phyloP scores from a whole-genome alignment of 495 filamentous ascomycete genomes.

The Darksidea phi region DNA sequence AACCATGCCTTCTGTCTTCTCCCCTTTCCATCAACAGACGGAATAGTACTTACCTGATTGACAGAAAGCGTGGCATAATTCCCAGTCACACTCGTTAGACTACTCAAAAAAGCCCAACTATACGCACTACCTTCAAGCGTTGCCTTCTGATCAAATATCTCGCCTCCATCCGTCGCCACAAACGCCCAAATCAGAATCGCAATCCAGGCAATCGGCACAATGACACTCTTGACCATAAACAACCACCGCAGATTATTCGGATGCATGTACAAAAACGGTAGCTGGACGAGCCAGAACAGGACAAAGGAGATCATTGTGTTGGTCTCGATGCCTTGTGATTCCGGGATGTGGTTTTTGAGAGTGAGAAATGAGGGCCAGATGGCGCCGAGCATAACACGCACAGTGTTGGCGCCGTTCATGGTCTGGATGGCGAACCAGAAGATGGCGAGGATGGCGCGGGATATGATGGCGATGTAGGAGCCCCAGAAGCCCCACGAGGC shows the following conservation, averaged over 20 bases:
- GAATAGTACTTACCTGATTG: conserved; percentile 27
- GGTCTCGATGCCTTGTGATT: conserved; percentile 60
- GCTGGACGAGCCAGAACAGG: conserved; percentile 60
- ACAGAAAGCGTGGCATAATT: conserved; percentile 42
- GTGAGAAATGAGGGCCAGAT: conserved; percentile 54
- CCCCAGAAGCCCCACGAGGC: conserved; percentile 70
- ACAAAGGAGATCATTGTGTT: conserved; percentile 65
- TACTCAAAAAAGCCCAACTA: conserved; percentile 36
- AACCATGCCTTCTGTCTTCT: no score
- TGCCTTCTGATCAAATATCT: conserved; percentile 48
- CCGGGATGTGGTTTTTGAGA: conserved; percentile 44
- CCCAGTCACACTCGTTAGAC: conserved; percentile 38
- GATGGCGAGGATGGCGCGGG: conserved; percentile 64
- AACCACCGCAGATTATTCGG: conserved; percentile 57
- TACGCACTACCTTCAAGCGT: conserved; percentile 49
- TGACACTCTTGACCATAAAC: conserved; percentile 58
- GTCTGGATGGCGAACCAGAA: conserved; percentile 75
- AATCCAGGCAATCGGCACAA: conserved; percentile 53
- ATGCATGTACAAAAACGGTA: conserved; percentile 56
- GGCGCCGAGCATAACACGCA: conserved; percentile 65
- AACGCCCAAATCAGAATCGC: conserved; percentile 57
- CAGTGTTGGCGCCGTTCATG: conserved; percentile 63
- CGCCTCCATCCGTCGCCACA: conserved; percentile 49
- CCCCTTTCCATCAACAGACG: no score
- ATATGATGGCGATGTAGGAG: conserved; percentile 65